Percentiles rank a stretch among this genome's conserved stretches.
These are phyloP conservation scores for Fusarium camptoceras DNA, from an alignment of 2,329 filamentous ascomycete species.

Conservation along the genomic window DNA sequence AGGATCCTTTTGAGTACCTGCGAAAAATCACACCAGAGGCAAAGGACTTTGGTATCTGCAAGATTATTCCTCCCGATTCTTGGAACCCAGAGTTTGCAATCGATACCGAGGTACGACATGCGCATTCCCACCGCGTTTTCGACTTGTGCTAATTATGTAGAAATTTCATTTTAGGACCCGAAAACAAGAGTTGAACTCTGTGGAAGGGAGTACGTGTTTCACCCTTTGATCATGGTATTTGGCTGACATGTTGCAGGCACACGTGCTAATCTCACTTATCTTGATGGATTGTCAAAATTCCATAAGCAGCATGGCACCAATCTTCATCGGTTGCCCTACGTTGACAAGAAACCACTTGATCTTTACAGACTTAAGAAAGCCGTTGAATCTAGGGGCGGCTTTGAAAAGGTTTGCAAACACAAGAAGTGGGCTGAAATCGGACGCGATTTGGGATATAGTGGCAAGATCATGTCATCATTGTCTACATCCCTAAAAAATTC, in stretches of 20 bases:
- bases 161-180: constrained; percentile 97
- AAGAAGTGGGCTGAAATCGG: constrained; percentile 99
- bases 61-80: constrained; percentile 90
- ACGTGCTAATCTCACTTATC: constrained; percentile 93
- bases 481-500: constrained; percentile 99
- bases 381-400: constrained; percentile 92
- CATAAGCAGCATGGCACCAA: constrained; percentile 97
- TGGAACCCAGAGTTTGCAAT: constrained; percentile 98
- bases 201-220: constrained; percentile 86
- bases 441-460: constrained; percentile 94
- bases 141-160: constrained; percentile 58
- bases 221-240: neutral
- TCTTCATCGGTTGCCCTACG: constrained; percentile 92
- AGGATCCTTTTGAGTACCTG: constrained; percentile 93
- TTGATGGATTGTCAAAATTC: constrained; percentile 94
- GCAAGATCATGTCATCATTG: constrained; percentile 99
- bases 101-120: constrained; percentile 82
- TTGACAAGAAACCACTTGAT: constrained; percentile 96
- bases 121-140: constrained; percentile 17
- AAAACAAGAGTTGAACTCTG: constrained; percentile 95
- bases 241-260: constrained; percentile 73
- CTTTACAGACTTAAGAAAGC: constrained; percentile 97
- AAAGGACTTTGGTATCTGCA: constrained; percentile 89
- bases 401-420: constrained; percentile 94
- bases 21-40: constrained; percentile 91